Evolutionary conservation across 2,329 filamentous ascomycete species (phyloP).

Genomic region (Apiospora aurea): DNA sequence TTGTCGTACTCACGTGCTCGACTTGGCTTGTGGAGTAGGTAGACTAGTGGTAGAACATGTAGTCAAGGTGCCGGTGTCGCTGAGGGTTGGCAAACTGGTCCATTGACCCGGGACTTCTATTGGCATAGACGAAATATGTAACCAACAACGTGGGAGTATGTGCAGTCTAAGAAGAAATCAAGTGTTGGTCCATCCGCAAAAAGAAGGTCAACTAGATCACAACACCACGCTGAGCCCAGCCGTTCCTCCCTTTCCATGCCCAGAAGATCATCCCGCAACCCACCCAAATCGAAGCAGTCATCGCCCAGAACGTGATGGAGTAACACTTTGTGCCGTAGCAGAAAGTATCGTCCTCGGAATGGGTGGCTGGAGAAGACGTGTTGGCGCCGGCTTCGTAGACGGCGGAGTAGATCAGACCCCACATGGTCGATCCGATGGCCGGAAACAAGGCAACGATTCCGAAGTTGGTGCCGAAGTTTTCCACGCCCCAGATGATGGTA

Average conservation of each 20-base stretch:
- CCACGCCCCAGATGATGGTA: conserved; percentile 96
- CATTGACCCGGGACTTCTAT: neutral
- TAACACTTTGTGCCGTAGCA: conserved; percentile 89
- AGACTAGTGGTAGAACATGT: neutral
- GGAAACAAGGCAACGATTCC: conserved; percentile 94
- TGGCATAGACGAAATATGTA: neutral
- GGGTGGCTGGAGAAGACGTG: conserved; percentile 44
- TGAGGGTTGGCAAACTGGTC: neutral
- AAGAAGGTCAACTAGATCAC: conserved; percentile 54
- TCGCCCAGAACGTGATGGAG: conserved; percentile 82
- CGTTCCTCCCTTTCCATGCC: conserved; percentile 81
- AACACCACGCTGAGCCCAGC: conserved; percentile 80
- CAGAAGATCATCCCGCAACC: conserved; percentile 75
- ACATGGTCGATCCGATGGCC: conserved; percentile 85
- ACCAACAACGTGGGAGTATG: neutral
- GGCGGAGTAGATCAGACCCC: conserved; percentile 87
- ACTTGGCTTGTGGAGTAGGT: neutral
- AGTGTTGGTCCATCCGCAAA: neutral
- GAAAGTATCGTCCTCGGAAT: conserved; percentile 59
- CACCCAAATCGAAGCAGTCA: conserved; percentile 80
- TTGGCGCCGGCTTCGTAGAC: conserved; percentile 76
- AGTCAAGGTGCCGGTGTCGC: neutral
- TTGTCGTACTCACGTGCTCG: neutral
- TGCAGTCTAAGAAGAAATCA: conserved; percentile 8
- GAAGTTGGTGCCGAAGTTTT: conserved; percentile 99